Base-by-base conservation (phyloP, 257 asterid genomes). In the Voacanga thouarsii region DNA sequence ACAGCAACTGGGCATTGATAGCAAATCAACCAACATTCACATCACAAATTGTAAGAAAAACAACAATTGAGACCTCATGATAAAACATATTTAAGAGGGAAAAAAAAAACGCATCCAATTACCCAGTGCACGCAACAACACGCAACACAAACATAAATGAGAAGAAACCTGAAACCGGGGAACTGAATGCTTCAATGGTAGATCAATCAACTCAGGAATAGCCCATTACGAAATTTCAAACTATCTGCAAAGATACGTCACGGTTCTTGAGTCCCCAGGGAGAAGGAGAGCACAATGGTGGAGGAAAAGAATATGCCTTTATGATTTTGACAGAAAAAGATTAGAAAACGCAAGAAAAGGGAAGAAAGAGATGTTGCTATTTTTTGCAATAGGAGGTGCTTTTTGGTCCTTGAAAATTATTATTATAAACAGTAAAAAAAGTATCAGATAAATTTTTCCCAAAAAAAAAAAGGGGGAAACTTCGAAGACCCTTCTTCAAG, bases 301-400 rank as follows among this genome's bases (percentile, higher is more conserved):
- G 66, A 79, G 83, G 91, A 47, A 86, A 87, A 78, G 94, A 88
- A 86, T 89, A 89, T 85, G 82, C 83, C 84, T 45, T 56, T 55
- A 56, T 71, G 82, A 88, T 77, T 75, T 55, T 74, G 24, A 78
- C 51, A 76, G 76, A 74, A 80, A 84, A 87, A 86, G 63, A 67
- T 30, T 18, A 80, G 69, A 80, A 51, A 44, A 33, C 37, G 37
- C 37, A 33, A 33, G 37, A 33, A 33, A 43, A n/a, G 23, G 70
- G 55, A 41, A 18, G 43, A 6, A 61, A 47, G 49, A 65, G 64
- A 71, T 49, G 10, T 49, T 26, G n/a, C 19, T 2, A 47, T 10
- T 53, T 49, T 71, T 51, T 49, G 51, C 18, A 19, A 19, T 15
- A 44, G n/a, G 19, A 70, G 24, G 12, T 64, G 16, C 44, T 64